These are phyloP conservation scores for Pseudocercospora eumusae DNA, from an alignment of 2,329 filamentous ascomycete genomes.

Conservation along the genomic window DNA sequence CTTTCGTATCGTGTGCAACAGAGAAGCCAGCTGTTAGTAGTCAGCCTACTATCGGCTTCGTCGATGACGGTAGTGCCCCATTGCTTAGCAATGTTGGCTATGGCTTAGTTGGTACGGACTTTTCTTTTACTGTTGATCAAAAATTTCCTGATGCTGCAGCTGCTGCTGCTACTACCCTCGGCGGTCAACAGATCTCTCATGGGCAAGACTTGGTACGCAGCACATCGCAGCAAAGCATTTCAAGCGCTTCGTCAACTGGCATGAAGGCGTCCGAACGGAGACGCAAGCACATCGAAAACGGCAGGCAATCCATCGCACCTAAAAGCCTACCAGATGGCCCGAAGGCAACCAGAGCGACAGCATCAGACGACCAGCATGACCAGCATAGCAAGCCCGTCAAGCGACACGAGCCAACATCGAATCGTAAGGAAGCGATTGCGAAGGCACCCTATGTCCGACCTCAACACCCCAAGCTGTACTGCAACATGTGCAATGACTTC, in stretches of 20 bases:
- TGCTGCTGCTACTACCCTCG: constrained; percentile 16
- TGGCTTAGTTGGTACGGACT: constrained; percentile 31
- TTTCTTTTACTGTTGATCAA: constrained; percentile 33
- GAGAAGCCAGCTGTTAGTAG: constrained; percentile 31
- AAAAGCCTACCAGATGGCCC: constrained; percentile 29
- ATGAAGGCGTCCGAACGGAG: constrained; percentile 33
- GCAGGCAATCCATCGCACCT: constrained; percentile 32
- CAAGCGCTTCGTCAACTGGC: constrained; percentile 24
- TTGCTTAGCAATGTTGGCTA: constrained; percentile 33
- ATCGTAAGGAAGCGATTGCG: constrained; percentile 40
- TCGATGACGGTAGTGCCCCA: constrained; percentile 28
- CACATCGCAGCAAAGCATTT: constrained; percentile 29
- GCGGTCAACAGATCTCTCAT: constrained; percentile 25
- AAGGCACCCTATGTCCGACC: constrained; percentile 64
- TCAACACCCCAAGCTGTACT: constrained; percentile 70
- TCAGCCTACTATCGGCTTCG: constrained; percentile 30
- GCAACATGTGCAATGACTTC: constrained; percentile 68
- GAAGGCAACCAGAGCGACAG: constrained; percentile 13
- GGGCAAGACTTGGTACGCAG: constrained; percentile 32
- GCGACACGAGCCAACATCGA: constrained; percentile 10
- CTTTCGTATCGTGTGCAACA: constrained; percentile 32
- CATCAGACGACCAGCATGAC: constrained; percentile 2
- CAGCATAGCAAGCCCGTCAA: constrained; percentile 9
- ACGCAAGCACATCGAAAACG: constrained; percentile 38
- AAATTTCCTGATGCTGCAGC: constrained; percentile 29